Conservation (phyloP, 2,329 filamentous ascomycete genomes). For the Exophiala sp. region DNA sequence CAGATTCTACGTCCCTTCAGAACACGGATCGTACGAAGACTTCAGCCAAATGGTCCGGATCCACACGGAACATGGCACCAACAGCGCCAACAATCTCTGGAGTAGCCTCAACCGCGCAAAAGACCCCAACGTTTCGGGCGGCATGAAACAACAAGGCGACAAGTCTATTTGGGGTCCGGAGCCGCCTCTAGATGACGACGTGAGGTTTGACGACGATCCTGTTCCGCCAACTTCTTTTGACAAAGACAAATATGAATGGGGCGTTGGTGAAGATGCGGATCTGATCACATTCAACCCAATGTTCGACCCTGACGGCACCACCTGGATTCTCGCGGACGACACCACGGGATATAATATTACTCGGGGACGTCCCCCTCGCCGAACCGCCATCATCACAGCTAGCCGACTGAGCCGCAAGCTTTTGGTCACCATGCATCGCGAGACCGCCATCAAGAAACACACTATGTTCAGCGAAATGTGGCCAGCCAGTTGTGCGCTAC, state of each 20-base stretch:
- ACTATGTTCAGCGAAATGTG: conserved; percentile 97
- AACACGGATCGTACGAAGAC: conserved; percentile 76
- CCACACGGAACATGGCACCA: conserved; percentile 67
- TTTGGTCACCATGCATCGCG: conserved; percentile 82
- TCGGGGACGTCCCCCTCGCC: conserved; percentile 61
- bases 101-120: conserved; percentile 41
- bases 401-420: conserved; percentile 77
- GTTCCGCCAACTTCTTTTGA: conserved; percentile 73
- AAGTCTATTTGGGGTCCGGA: conserved; percentile 80
- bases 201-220: conserved; percentile 63
- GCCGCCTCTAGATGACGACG: conserved; percentile 66
- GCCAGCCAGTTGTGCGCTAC: conserved; percentile 80
- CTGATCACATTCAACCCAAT: conserved; percentile 88
- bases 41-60: conserved; percentile 74
- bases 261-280: conserved; percentile 85
- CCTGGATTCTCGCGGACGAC: conserved; percentile 76
- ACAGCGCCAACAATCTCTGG: conserved; percentile 66
- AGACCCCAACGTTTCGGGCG: conserved; percentile 27
- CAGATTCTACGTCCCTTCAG: conserved; percentile 71
- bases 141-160: conserved; percentile 44
- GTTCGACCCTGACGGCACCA: conserved; percentile 83
- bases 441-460: conserved; percentile 79
- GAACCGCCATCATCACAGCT: conserved; percentile 84
- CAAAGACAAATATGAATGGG: conserved; percentile 80
- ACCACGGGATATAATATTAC: conserved; percentile 78